A percentile compares a stretch with the other conserved stretches of the same genome.
Conservation (phyloP, 768 basidiomycete genomes). For the Postia placenta region DNA sequence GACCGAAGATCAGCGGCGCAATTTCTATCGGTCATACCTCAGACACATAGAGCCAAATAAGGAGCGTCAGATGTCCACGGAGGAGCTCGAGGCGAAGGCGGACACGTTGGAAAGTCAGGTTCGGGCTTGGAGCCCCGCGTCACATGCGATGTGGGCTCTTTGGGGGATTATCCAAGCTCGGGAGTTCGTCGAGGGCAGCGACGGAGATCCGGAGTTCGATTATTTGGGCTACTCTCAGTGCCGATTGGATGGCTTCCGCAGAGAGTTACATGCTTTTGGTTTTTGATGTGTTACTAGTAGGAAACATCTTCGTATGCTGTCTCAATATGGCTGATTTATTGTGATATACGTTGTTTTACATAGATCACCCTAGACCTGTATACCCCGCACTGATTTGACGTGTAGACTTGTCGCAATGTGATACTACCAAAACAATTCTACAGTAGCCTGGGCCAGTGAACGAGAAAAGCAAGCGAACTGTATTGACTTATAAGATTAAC, state of each 20-base stretch:
- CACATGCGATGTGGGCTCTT: constrained; percentile 88
- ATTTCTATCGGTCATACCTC: constrained; percentile 86
- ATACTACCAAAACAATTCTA: background rate
- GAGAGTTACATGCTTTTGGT: constrained; percentile 45
- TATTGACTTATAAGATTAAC: constrained; percentile 27
- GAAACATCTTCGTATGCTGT: background rate
- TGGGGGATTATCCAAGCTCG: constrained; percentile 93
- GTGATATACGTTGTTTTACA: background rate
- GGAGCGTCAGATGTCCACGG: constrained; percentile 12
- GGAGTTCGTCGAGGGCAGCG: constrained; percentile 58
- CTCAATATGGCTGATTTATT: too few species aligned
- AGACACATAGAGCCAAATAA: constrained; percentile 31
- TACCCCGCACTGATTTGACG: background rate
- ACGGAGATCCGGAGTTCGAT: constrained; percentile 75
- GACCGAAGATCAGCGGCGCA: constrained; percentile 58
- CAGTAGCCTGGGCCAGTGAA: background rate
- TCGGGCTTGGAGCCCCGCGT: constrained; percentile 81
- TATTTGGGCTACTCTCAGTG: constrained; percentile 77
- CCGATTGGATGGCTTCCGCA: constrained; percentile 59
- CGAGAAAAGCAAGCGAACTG: constrained; percentile 13
- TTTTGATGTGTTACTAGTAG: too few species aligned
- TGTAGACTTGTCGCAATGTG: background rate
- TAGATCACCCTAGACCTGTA: background rate
- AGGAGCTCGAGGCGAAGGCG: constrained; percentile 38
- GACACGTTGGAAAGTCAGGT: constrained; percentile 73